Conservation (phyloP, 2,329 filamentous ascomycete genomes). For the Zalaria sp. region DNA sequence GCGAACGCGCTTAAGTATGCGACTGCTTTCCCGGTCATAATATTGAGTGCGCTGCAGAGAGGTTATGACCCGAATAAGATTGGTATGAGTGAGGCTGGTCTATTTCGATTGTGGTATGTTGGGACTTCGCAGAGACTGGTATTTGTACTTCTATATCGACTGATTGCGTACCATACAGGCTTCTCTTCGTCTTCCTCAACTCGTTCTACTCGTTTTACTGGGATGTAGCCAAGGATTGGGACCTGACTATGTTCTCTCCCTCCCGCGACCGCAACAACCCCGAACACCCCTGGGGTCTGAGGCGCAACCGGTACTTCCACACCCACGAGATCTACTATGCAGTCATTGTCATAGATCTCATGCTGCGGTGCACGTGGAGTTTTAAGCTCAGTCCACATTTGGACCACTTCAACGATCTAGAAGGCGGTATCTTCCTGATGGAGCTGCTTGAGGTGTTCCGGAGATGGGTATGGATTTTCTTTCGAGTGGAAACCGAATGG, state of each 20-base stretch:
- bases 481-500: conserved; percentile 90
- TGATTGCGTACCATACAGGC: conserved; percentile 35
- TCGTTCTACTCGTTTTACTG: conserved; percentile 96
- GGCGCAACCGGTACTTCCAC: conserved; percentile 59
- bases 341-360: conserved; percentile 63
- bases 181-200: conserved; percentile 64
- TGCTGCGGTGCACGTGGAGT: conserved; percentile 81
- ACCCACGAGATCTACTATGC: conserved; percentile 65
- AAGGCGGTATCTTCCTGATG: conserved; percentile 77
- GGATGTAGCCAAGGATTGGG: conserved; percentile 96
- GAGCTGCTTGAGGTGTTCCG: conserved; percentile 77
- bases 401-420: conserved; percentile 72
- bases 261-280: conserved; percentile 42
- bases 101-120: conserved; percentile 41
- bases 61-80: conserved; percentile 39
- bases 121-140: too few species aligned
- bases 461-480: conserved; percentile 94
- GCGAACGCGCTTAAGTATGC: conserved; percentile 92
- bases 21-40: conserved; percentile 84
- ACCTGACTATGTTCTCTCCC: conserved; percentile 63
- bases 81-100: conserved; percentile 39
- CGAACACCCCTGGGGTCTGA: conserved; percentile 63
- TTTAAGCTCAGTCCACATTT: conserved; percentile 73
- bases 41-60: conserved; percentile 62
- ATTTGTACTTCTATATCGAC: too few species aligned